These are phyloP conservation scores for Ganoderma sinense DNA, from an alignment of 1,284 basidiomycete species.

Conservation along the genomic window DNA sequence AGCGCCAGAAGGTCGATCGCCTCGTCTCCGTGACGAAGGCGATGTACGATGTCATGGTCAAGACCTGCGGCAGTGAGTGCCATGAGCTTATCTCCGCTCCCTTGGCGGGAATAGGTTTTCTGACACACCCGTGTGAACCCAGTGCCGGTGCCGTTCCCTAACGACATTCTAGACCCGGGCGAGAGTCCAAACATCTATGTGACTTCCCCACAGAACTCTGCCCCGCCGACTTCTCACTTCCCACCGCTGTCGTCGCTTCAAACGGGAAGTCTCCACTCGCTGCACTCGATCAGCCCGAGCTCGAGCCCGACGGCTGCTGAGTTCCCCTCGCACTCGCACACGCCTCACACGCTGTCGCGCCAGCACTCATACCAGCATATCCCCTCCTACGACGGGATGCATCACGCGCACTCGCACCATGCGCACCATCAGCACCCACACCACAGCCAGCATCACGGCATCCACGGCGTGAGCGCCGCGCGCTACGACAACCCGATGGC, in stretches of 20 bases:
- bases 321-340: constrained; percentile 54
- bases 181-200: constrained; percentile 74
- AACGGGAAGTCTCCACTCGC: constrained; percentile 41
- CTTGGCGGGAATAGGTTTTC: not conserved
- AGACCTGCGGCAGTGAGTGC: constrained; percentile 56
- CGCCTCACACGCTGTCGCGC: constrained; percentile 50
- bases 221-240: constrained; percentile 40
- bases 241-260: constrained; percentile 38
- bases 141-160: constrained; percentile 70
- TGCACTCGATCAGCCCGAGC: constrained; percentile 59
- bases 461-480: constrained; percentile 33
- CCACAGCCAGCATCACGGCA: constrained; percentile 26
- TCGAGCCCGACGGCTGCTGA: constrained; percentile 72
- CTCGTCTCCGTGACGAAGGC: constrained; percentile 49
- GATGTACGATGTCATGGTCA: constrained; percentile 65
- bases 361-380: constrained; percentile 19
- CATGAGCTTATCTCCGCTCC: not conserved
- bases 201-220: constrained; percentile 63
- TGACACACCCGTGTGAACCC: constrained; percentile 9
- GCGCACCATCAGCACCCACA: constrained; percentile 28
- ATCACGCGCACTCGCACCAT: constrained; percentile 12
- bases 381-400: constrained; percentile 6
- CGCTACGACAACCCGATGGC: constrained; percentile 40
- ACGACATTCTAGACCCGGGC: constrained; percentile 60
- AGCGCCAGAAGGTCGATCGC: constrained; percentile 52